Evolutionary conservation across 1,284 basidiomycete species (phyloP).

Genomic region (Malassezia nana): DNA sequence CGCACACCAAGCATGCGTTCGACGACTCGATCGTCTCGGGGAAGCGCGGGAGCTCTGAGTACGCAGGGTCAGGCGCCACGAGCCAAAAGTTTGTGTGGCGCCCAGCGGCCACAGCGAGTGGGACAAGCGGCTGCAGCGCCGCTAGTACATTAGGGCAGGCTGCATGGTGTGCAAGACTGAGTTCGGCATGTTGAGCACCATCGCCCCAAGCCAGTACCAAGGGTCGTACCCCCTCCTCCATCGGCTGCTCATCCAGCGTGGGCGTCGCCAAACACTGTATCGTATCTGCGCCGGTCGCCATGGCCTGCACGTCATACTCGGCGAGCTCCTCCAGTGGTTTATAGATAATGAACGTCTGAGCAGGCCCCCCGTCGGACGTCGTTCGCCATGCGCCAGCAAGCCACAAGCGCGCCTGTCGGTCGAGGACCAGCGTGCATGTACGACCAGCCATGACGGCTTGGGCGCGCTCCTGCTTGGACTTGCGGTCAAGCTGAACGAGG

Average conservation of each 20-base stretch:
- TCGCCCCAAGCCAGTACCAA: conserved; percentile 67
- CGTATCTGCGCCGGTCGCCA: conserved; percentile 74
- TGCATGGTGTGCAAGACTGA: conserved; percentile 63
- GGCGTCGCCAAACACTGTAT: conserved; percentile 61
- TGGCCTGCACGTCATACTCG: conserved; percentile 49
- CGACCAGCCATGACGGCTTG: conserved; percentile 66
- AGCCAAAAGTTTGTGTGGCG: conserved; percentile 69
- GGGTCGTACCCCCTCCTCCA: conserved; percentile 52
- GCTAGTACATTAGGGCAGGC: conserved; percentile 67
- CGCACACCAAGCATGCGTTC: conserved; percentile 64
- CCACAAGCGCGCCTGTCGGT: conserved; percentile 71
- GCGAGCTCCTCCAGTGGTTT: conserved; percentile 40
- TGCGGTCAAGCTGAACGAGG: conserved; percentile 44
- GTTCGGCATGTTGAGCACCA: conserved; percentile 62
- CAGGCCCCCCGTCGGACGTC: conserved; percentile 66
- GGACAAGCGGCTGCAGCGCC: conserved; percentile 63
- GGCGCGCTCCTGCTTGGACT: conserved; percentile 60
- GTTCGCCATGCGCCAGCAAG: conserved; percentile 65
- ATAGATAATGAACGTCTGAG: conserved; percentile 28
- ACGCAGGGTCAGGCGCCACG: conserved; percentile 56
- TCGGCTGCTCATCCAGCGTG: neutral
- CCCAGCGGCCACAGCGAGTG: conserved; percentile 69
- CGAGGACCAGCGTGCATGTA: conserved; percentile 69
- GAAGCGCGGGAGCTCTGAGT: conserved; percentile 38
- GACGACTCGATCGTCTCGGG: conserved; percentile 56